Evolutionary conservation across 2,329 filamentous ascomycete genomes (phyloP), one percentile per base, ranked within the genome.

Genomic region (Diaporthe helianthi): DNA sequence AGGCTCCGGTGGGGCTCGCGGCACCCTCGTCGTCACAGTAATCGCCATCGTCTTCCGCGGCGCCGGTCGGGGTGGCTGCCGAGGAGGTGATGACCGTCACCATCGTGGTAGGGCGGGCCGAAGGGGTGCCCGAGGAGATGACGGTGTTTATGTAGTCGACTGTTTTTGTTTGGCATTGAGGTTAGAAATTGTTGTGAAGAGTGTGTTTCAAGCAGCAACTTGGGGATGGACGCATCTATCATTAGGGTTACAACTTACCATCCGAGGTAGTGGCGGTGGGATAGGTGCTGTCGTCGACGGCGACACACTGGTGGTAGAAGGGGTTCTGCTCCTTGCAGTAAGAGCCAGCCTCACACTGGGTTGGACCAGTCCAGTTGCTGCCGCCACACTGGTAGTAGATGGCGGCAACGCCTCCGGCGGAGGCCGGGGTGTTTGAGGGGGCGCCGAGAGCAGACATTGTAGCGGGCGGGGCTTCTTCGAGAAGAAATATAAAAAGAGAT

Each of bases 401-500:
- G 9, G 41, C 44, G 13, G 58, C 58, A 19, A 63, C 41, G n/a
- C 58, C 26, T 36, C 58, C 58, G 29, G 44, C 8, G 29, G 58
- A 49, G 13, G 49, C 44, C 29, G 58, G 49, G 44, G 58, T 49
- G 44, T 63, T 49, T 22, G 58, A 22, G 44, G 44, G 49, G 41
- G 58, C 44, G 58, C 36, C 49, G 44, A 63, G 58, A 36, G 58
- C 58, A 47, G 58, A 49, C 58, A 49, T 63, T 33, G 22, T 47
- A 41, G 8, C 26, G 1, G 44, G n/a, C 9, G 17, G 1, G 7
- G 44, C 29, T 63, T 24, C n/a, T 36, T 49, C 29, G 4, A 63
- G 58, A 5, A 63, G 58, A 63, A 63, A 44, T 46, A 46, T 4
- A 19, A 41, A 2, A 46, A 46, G 3, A 10, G 2, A 7, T 63